Evolutionary conservation across 2,329 filamentous ascomycete genomes (phyloP), one percentile per base, ranked within the genome.

Genomic region (Arthrobotrys conoides): DNA sequence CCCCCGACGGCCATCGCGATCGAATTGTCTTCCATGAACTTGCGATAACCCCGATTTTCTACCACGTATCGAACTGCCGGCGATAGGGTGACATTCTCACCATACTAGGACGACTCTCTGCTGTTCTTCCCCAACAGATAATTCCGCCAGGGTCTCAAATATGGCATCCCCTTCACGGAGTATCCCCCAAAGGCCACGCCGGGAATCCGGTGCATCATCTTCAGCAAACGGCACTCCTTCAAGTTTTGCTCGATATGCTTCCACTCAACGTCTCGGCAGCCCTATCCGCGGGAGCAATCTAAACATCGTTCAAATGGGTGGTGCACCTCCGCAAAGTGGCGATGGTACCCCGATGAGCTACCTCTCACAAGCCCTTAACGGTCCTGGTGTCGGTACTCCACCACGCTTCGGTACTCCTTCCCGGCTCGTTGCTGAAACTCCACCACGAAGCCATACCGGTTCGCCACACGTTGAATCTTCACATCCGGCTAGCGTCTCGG

Each of bases 331-430:
- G 14, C 61, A 48, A 20, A 65, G 24, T 24, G 24, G 49, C 9
- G 73, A 71, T 18, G 46, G 20, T 30, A 78, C 68, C 16, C 68
- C 68, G 22, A 72, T 78, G 75, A 72, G 92, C 93, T 27, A 95
- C 93, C n/a, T 86, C 97, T 80, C 92, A 92, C 77, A 90, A 91
- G 81, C 92, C 91, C 10, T 78, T 46, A 72, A 78, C 68, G 76
- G 55, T 33, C 76, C 70, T 16, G 86, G 92, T 44, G 91, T 91
- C 79, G 88, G 89, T 61, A 90, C 90, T 27, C 91, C 92, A 18
- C 90, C 91, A 46, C 88, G 90, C 55, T 90, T 91, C 81, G 91
- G 91, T 61, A 92, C 90, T 1, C 90, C 90, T 64, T 88, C 90
- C 9, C 86, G 86, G 33, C 86, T 80, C 41, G 71, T 68, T 38